Evolutionary conservation across 208 protist genomes (phyloP).

Genomic region (Crithidia fasciculata): DNA sequence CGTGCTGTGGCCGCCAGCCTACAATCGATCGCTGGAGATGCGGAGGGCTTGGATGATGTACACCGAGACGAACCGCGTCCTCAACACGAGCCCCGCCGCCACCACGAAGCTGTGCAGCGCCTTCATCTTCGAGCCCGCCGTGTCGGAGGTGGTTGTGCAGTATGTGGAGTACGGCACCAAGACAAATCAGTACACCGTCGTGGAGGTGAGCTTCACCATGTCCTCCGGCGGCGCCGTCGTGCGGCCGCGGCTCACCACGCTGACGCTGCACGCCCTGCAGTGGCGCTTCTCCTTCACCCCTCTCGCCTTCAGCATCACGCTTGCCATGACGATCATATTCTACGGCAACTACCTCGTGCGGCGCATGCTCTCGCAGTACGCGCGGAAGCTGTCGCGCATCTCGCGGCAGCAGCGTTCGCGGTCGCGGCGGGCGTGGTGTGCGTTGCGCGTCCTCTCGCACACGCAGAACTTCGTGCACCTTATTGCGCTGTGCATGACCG

Average conservation of each 20-base stretch:
- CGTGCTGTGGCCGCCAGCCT: constrained; percentile 30
- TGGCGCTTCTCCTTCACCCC: constrained; percentile 17
- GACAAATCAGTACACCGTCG: constrained; percentile 20
- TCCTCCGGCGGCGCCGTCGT: constrained; percentile 22
- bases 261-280: constrained; percentile 10
- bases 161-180: constrained; percentile 22
- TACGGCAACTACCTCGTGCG: constrained; percentile 20
- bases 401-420: constrained; percentile 8
- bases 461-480: constrained; percentile 27
- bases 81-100: not conserved
- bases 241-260: constrained; percentile 10
- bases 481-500: constrained; percentile 5
- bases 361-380: constrained; percentile 20
- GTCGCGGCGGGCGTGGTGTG: constrained; percentile 18
- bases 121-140: constrained; percentile 21
- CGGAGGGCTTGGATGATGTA: constrained; percentile 37
- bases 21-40: constrained; percentile 29
- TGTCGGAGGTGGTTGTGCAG: constrained; percentile 29
- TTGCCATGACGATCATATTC: constrained; percentile 9
- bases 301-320: constrained; percentile 20
- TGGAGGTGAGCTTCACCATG: constrained; percentile 23
- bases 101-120: constrained; percentile 20
- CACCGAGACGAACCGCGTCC: constrained; percentile 22
- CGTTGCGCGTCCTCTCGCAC: constrained; percentile 4
- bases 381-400: not conserved